These are phyloP conservation scores for Monilinia polystroma DNA, from an alignment of 2,329 filamentous ascomycete genomes.

Conservation along the genomic window DNA sequence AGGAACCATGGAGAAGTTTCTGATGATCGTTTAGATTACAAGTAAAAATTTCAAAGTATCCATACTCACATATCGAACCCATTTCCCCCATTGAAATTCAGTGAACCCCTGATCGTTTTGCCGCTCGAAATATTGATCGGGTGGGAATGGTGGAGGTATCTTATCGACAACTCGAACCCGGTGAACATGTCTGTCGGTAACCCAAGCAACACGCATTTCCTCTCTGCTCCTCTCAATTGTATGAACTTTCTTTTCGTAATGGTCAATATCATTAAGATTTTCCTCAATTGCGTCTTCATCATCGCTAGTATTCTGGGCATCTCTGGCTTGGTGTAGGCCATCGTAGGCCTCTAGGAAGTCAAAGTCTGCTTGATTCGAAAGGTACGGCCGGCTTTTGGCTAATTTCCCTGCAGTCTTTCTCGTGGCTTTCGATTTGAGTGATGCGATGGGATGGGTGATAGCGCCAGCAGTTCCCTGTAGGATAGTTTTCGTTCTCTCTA, in stretches of 20 bases:
- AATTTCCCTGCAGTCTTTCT: constrained; percentile 30
- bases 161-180: constrained; percentile 38
- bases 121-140: constrained; percentile 34
- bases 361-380: constrained; percentile 42
- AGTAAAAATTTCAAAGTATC: not conserved
- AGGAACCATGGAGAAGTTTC: constrained; percentile 38
- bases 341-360: constrained; percentile 42
- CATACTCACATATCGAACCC: constrained; percentile 35
- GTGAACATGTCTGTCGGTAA: constrained; percentile 42
- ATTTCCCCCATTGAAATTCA: constrained; percentile 40
- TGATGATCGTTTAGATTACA: constrained; percentile 27
- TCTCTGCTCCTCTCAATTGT: constrained; percentile 36
- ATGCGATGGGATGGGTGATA: constrained; percentile 30
- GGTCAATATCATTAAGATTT: constrained; percentile 21
- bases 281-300: constrained; percentile 28
- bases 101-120: constrained; percentile 32
- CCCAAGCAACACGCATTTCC: constrained; percentile 41
- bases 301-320: constrained; percentile 18
- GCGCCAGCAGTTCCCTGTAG: constrained; percentile 24
- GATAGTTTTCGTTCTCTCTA: constrained; percentile 23
- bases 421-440: constrained; percentile 29
- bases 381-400: constrained; percentile 34
- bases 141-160: constrained; percentile 28
- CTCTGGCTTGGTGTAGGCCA: constrained; percentile 25
- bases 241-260: constrained; percentile 33